Percentiles rank a stretch among this genome's conserved stretches.
phyloP scores from a whole-genome alignment of 306 rosid genomes.

The Phaseolus lunatus region DNA sequence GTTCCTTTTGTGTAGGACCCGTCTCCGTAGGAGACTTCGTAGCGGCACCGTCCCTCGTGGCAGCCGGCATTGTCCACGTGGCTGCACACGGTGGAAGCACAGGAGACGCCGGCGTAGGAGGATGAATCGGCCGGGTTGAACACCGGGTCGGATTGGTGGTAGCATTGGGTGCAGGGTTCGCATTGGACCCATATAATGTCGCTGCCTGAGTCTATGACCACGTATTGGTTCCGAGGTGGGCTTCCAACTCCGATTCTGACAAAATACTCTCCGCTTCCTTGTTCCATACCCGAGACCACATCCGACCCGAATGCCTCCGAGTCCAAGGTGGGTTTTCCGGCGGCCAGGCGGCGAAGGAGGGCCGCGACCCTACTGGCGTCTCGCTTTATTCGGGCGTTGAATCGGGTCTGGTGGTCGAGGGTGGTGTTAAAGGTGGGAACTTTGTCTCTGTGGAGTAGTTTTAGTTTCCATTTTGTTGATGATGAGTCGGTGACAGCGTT shows the following conservation, averaged over 20 bases:
- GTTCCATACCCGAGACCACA: slow-evolving; percentile 89
- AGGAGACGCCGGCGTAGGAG: slow-evolving; percentile 70
- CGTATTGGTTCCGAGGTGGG: slow-evolving; percentile 82
- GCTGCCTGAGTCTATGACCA: slow-evolving; percentile 94
- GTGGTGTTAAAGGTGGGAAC: slow-evolving; percentile 33
- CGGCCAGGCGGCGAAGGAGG: slow-evolving; percentile 54
- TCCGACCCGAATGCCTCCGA: slow-evolving; percentile 77
- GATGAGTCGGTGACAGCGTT: not conserved
- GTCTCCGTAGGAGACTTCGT: slow-evolving; percentile 87
- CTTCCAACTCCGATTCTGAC: slow-evolving; percentile 88
- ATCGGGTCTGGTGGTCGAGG: slow-evolving; percentile 37
- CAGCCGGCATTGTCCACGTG: slow-evolving; percentile 79
- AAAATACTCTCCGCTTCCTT: slow-evolving; percentile 94
- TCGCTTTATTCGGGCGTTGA: slow-evolving; percentile 66
- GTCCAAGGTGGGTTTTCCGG: slow-evolving; percentile 21
- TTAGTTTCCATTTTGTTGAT: slow-evolving; percentile 55
- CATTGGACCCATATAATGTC: slow-evolving; percentile 98
- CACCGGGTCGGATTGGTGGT: slow-evolving; percentile 91
- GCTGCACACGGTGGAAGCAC: slow-evolving; percentile 75
- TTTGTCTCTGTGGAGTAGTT: slow-evolving; percentile 77
- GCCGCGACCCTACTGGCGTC: slow-evolving; percentile 65
- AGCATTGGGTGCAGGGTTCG: slow-evolving; percentile 83
- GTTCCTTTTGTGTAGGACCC: slow-evolving; percentile 95
- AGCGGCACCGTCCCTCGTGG: slow-evolving; percentile 77
- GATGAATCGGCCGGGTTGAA: slow-evolving; percentile 83